A percentile compares a stretch with the other conserved stretches of the same genome.
Conservation (phyloP, 169 alveolate genomes). For the Theileria orientalis region DNA sequence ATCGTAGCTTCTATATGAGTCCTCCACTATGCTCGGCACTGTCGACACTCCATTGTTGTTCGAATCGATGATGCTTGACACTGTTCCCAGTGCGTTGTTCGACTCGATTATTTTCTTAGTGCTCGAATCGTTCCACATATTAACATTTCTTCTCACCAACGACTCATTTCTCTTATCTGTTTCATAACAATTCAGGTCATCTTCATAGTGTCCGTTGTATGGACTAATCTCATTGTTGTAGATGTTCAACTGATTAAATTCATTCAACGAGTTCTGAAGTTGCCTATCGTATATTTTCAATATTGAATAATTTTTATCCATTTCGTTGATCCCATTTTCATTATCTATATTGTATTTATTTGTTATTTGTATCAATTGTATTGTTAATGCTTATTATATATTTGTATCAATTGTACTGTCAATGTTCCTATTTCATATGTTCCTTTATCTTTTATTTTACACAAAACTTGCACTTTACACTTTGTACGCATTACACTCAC, state of each 20-base stretch:
- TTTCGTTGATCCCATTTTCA: too few relatives aligned
- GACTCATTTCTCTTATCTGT: constrained; percentile 12
- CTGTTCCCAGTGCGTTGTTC: too few relatives aligned
- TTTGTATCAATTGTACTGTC: too few relatives aligned
- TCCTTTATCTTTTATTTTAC: too few relatives aligned
- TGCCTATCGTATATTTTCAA: neutral
- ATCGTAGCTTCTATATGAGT: constrained; percentile 5
- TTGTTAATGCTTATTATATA: too few relatives aligned
- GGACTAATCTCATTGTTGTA: constrained; percentile 1
- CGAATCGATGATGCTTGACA: neutral
- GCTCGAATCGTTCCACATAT: constrained; percentile 13
- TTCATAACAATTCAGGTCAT: neutral
- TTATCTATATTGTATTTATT: too few relatives aligned
- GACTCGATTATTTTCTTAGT: neutral
- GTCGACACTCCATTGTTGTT: neutral
- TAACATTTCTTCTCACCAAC: neutral
- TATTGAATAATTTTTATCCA: neutral
- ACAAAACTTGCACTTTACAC: too few relatives aligned
- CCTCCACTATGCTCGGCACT: neutral
- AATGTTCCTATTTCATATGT: too few relatives aligned
- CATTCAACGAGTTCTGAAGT: neutral
- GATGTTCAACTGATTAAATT: neutral
- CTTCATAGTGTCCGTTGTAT: neutral
- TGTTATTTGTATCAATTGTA: too few relatives aligned
- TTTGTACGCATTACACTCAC: too few relatives aligned